phyloP scores from a whole-genome alignment of 2,329 filamentous ascomycete species.

The Ascochyta fabae region DNA sequence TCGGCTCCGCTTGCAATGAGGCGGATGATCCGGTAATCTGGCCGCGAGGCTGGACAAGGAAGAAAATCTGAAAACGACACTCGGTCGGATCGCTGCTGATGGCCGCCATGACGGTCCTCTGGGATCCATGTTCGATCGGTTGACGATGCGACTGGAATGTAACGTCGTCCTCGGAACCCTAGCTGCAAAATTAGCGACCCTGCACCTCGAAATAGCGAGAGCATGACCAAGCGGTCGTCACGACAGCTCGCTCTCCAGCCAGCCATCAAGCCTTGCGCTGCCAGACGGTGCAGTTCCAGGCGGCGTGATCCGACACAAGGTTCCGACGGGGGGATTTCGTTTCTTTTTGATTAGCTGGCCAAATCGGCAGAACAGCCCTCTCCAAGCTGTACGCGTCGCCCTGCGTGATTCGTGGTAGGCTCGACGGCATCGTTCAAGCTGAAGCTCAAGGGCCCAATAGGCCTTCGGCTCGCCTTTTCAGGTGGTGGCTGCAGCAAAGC shows the following conservation, averaged over 20 bases:
- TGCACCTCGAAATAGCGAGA: conserved; percentile 29
- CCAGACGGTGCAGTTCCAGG: conserved; percentile 33
- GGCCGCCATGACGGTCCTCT: conserved; percentile 18
- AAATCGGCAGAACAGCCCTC: conserved; percentile 31
- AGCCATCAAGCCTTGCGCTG: conserved; percentile 26
- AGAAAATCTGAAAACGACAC: conserved; percentile 14
- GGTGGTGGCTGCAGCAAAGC: conserved; percentile 45
- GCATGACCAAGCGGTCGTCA: conserved; percentile 34
- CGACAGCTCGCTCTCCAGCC: conserved; percentile 26
- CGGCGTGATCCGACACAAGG: conserved; percentile 42
- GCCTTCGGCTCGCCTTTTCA: conserved; percentile 44
- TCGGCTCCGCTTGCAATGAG: conserved; percentile 34
- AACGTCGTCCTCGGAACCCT: conserved; percentile 2
- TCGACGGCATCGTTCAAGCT: conserved; percentile 35
- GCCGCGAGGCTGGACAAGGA: conserved; percentile 37
- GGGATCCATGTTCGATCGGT: conserved; percentile 8
- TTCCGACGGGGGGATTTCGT: conserved; percentile 34
- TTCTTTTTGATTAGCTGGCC: conserved; percentile 43
- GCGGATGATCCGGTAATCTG: conserved; percentile 39
- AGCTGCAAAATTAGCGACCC: conserved; percentile 10
- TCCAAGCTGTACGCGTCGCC: conserved; percentile 24
- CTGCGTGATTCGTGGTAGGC: conserved; percentile 38
- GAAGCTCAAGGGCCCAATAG: conserved; percentile 42
- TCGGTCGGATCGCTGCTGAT: conserved; percentile 19
- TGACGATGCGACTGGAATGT: conserved; percentile 13